Percentiles rank a stretch among this genome's conserved stretches.
These are phyloP conservation scores for Pythium sp. DNA, from an alignment of 352 stramenopile genomes.

Conservation along the genomic window DNA sequence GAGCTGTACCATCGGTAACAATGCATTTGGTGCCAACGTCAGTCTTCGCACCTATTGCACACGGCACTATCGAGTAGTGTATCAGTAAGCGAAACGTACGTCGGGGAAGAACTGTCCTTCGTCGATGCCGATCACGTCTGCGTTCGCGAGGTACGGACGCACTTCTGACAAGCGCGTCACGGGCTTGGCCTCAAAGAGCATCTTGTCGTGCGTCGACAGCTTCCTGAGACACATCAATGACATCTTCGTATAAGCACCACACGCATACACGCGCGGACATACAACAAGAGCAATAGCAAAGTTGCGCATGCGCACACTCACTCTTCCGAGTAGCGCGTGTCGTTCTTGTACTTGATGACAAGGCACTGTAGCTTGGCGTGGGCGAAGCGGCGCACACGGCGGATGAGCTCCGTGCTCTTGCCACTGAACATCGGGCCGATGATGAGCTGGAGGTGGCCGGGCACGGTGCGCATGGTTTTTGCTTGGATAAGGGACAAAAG, in stretches of 20 bases:
- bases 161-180: conserved; percentile 59
- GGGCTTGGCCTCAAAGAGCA: conserved; percentile 63
- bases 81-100: conserved; percentile 24
- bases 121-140: conserved; percentile 84
- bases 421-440: conserved; percentile 88
- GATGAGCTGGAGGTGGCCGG: conserved; percentile 77
- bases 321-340: conserved; percentile 74
- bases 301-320: conserved; percentile 12
- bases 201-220: conserved; percentile 76
- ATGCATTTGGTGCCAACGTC: not conserved
- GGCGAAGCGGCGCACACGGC: conserved; percentile 75
- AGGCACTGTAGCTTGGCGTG: conserved; percentile 78
- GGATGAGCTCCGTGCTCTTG: conserved; percentile 87
- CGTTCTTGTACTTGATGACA: conserved; percentile 81
- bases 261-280: not conserved
- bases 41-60: not conserved
- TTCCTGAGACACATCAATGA: conserved; percentile 28
- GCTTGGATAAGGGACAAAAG: no score
- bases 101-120: conserved; percentile 87
- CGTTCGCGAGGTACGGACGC: conserved; percentile 51
- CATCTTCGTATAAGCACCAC: not conserved
- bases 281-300: not conserved
- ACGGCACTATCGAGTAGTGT: not conserved
- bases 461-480: conserved; percentile 24
- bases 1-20: conserved; percentile 41